Evolutionary conservation across 1,284 basidiomycete species (phyloP).

Genomic region (Golubevia pallescens): DNA sequence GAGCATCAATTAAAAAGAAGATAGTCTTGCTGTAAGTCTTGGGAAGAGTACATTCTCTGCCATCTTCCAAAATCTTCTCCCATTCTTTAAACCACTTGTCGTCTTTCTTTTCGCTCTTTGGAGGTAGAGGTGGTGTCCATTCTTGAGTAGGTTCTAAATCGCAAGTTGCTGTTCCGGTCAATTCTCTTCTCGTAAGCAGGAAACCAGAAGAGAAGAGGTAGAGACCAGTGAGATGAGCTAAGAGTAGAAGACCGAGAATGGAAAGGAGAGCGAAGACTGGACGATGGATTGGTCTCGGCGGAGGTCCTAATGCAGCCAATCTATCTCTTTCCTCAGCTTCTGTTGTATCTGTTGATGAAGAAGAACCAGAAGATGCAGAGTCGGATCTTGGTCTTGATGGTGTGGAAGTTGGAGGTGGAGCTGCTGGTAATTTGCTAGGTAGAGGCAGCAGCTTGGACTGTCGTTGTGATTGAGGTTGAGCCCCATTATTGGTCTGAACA

Average conservation of each 20-base stretch:
- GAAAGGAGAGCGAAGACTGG: slow-evolving; percentile 30
- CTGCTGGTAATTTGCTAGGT: neutral
- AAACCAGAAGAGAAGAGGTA: slow-evolving; percentile 57
- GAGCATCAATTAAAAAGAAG: too few relatives aligned
- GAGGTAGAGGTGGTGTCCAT: slow-evolving; percentile 2
- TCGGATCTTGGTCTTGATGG: neutral
- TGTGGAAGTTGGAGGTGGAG: neutral
- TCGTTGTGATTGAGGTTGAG: neutral
- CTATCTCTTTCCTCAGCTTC: neutral
- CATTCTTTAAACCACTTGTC: slow-evolving; percentile 23
- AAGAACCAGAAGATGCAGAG: neutral
- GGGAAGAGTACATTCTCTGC: slow-evolving; percentile 43
- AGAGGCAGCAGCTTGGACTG: neutral
- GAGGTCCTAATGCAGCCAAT: neutral
- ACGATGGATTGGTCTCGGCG: slow-evolving; percentile 9
- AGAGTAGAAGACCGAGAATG: slow-evolving; percentile 25
- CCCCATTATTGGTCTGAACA: neutral
- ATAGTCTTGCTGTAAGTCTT: slow-evolving; percentile 21
- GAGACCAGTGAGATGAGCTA: slow-evolving; percentile 32
- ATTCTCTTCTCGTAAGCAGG: slow-evolving; percentile 45
- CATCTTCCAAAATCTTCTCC: slow-evolving; percentile 21
- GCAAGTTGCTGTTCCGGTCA: slow-evolving; percentile 21
- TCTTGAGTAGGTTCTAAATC: neutral
- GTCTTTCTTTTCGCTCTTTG: slow-evolving; percentile 9
- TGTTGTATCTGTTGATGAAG: neutral